Percentiles rank a stretch among this genome's conserved stretches.
Conservation (phyloP, 2,329 filamentous ascomycete species). For the Ilyonectria destructans region DNA sequence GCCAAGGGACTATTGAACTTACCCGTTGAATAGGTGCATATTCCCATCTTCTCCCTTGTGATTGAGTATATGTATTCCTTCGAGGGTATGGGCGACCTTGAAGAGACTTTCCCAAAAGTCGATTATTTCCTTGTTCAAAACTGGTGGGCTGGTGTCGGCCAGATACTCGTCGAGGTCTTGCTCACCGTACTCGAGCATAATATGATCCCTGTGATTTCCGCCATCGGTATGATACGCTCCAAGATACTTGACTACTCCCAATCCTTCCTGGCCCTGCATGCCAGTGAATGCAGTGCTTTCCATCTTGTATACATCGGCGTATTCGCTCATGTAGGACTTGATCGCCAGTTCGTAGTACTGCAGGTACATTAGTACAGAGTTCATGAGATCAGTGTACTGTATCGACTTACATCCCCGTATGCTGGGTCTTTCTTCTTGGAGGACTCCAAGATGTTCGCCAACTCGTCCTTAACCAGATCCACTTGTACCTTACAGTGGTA, state of each 20-base stretch:
- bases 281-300: constrained; percentile 12
- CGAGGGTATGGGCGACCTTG: constrained; percentile 4
- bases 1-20: neutral
- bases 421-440: neutral
- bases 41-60: neutral
- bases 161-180: constrained; percentile 17
- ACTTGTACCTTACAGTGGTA: constrained; percentile 15
- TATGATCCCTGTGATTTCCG: neutral
- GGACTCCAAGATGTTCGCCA: neutral
- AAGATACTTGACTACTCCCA: constrained; percentile 6
- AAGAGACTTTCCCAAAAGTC: constrained; percentile 16
- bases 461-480: neutral
- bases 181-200: constrained; percentile 16
- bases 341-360: constrained; percentile 17
- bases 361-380: neutral
- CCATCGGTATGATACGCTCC: constrained; percentile 6
- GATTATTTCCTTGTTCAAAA: constrained; percentile 13
- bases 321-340: constrained; percentile 6
- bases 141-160: neutral
- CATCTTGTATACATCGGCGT: neutral
- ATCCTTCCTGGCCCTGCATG: constrained; percentile 2
- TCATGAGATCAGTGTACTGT: neutral
- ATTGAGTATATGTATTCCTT: neutral
- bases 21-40: constrained; percentile 1
- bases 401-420: neutral